Evolutionary conservation across 768 basidiomycete genomes (phyloP).

Genomic region (Boletus sp.): DNA sequence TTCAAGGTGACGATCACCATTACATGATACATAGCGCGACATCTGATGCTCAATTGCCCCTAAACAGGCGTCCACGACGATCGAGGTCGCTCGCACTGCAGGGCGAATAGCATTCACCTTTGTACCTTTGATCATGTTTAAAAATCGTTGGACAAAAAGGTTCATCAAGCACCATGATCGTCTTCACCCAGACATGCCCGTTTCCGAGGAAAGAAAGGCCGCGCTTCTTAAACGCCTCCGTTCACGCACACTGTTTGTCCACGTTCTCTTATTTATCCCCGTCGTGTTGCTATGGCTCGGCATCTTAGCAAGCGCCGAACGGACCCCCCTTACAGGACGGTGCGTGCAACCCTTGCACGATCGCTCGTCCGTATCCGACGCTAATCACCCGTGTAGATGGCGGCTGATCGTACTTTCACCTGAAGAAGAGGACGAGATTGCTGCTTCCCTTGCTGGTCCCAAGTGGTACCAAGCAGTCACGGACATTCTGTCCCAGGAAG

Average conservation of each 20-base stretch:
- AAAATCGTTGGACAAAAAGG: slow-evolving; percentile 50
- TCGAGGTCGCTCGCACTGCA: slow-evolving; percentile 67
- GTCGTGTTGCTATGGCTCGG: slow-evolving; percentile 61
- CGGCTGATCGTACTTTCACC: slow-evolving; percentile 86
- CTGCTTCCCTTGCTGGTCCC: slow-evolving; percentile 72
- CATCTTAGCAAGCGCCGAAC: slow-evolving; percentile 68
- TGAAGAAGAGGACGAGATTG: slow-evolving; percentile 88
- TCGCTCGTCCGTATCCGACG: neutral
- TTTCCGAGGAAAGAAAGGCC: slow-evolving; percentile 52
- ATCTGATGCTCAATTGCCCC: neutral
- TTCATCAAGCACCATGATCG: slow-evolving; percentile 45
- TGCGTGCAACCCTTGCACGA: slow-evolving; percentile 34
- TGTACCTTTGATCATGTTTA: slow-evolving; percentile 63
- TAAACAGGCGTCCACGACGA: slow-evolving; percentile 65
- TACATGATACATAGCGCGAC: neutral
- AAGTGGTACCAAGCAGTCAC: slow-evolving; percentile 87
- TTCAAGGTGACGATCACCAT: slow-evolving; percentile 49
- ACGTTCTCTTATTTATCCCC: slow-evolving; percentile 59
- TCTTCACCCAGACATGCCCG: slow-evolving; percentile 38
- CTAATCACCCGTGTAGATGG: slow-evolving; percentile 51
- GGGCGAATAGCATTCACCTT: slow-evolving; percentile 73
- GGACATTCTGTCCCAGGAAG: slow-evolving; percentile 69
- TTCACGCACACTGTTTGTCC: slow-evolving; percentile 46
- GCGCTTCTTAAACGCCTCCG: slow-evolving; percentile 47
- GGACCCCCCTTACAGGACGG: slow-evolving; percentile 85